A percentile compares a stretch with the other conserved stretches of the same genome.
Evolutionary conservation across 371 early-diverging fungal genomes (phyloP).

Genomic region (Mucor velutinosus): DNA sequence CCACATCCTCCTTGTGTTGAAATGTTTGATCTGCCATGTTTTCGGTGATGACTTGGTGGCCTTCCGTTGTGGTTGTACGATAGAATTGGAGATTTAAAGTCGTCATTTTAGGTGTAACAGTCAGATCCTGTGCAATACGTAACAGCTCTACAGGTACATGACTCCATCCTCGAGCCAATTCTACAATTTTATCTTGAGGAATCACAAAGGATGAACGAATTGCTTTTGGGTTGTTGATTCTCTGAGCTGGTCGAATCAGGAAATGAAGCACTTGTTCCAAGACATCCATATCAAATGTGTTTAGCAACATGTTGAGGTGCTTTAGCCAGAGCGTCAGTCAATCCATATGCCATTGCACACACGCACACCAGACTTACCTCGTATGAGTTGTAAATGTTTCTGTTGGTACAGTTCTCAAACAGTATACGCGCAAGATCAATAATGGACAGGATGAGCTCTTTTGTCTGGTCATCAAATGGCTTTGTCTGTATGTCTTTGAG

Average conservation of each 20-base stretch:
- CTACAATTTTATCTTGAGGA: conserved; percentile 65
- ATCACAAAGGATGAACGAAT: conserved; percentile 64
- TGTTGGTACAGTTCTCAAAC: conserved; percentile 94
- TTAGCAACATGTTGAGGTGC: conserved; percentile 46
- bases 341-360: no score
- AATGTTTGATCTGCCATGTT: conserved; percentile 9
- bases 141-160: conserved; percentile 49
- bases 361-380: conserved; percentile 62
- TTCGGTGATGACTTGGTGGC: conserved; percentile 25
- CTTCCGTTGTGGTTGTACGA: conserved; percentile 42
- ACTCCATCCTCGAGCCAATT: conserved; percentile 66
- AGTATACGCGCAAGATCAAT: conserved; percentile 76
- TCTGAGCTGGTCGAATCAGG: conserved; percentile 82
- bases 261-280: conserved; percentile 73
- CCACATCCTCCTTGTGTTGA: conserved; percentile 32
- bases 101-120: conserved; percentile 53
- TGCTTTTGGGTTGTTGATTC: conserved; percentile 73
- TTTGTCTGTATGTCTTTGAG: conserved; percentile 63
- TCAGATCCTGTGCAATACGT: conserved; percentile 44
- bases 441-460: conserved; percentile 69
- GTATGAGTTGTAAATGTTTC: conserved; percentile 90
- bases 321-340: not conserved
- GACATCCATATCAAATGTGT: conserved; percentile 75
- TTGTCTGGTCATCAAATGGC: conserved; percentile 57
- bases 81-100: conserved; percentile 67